Percentiles rank a stretch among this genome's conserved stretches.
phyloP scores from a whole-genome alignment of 1,284 basidiomycete genomes.

The Waitea zeae region DNA sequence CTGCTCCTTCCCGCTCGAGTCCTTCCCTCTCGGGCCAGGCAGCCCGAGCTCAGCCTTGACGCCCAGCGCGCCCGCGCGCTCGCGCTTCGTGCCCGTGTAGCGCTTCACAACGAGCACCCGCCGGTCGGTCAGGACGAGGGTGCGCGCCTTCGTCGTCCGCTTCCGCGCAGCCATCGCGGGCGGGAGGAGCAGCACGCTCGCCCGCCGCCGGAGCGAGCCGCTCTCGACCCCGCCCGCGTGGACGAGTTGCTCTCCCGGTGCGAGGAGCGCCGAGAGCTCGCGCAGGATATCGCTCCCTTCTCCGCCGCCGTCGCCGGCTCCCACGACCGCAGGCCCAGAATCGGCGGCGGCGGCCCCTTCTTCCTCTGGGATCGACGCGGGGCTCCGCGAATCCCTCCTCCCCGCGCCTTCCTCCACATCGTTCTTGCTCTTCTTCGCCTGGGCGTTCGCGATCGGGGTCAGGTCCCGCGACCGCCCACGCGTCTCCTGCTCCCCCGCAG shows the following conservation, averaged over 20 bases:
- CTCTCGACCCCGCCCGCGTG: conserved; percentile 36
- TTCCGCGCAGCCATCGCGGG: conserved; percentile 22
- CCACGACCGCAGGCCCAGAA: neutral
- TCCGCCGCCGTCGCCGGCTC: too few species aligned
- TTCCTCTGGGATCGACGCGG: neutral
- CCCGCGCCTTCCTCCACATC: too few species aligned
- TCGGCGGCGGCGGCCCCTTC: neutral
- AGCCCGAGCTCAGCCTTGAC: conserved; percentile 27
- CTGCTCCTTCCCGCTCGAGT: conserved; percentile 16
- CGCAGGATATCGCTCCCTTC: too few species aligned
- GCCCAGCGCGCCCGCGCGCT: conserved; percentile 16
- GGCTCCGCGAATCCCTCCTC: too few species aligned
- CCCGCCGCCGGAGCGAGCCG: conserved; percentile 35
- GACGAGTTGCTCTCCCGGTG: conserved; percentile 24
- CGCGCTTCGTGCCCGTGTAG: conserved; percentile 19
- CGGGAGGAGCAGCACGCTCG: conserved; percentile 36
- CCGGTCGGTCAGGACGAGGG: conserved; percentile 38
- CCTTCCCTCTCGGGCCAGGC: conserved; percentile 5
- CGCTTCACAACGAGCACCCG: conserved; percentile 41
- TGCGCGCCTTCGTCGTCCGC: conserved; percentile 32
- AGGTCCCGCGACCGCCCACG: conserved; percentile 24
- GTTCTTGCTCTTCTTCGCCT: too few species aligned
- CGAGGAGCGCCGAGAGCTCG: neutral
- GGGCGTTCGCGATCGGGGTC: conserved; percentile 15
- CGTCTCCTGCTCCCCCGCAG: conserved; percentile 37